Evolutionary conservation across 768 basidiomycete species (phyloP).

Genomic region (Vishniacozyma victoriae): DNA sequence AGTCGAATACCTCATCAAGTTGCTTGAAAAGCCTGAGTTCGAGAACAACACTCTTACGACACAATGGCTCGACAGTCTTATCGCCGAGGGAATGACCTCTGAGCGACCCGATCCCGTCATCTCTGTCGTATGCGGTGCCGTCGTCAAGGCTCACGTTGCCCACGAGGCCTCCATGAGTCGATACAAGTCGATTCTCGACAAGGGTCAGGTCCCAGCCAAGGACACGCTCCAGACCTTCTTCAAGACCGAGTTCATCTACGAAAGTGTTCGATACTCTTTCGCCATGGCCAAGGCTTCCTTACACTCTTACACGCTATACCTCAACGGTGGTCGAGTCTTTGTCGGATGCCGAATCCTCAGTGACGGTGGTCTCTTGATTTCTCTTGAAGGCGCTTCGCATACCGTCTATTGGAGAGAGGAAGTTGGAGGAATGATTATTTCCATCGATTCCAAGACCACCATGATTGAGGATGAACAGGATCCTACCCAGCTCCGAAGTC

Average conservation of each 20-base stretch:
- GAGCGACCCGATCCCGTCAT: constrained; percentile 89
- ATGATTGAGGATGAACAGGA: constrained; percentile 99
- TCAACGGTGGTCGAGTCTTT: constrained; percentile 88
- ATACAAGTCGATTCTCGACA: constrained; percentile 92
- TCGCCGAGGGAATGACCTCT: constrained; percentile 93
- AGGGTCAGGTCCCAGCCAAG: constrained; percentile 92
- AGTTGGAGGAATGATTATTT: constrained; percentile 78
- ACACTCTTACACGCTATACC: constrained; percentile 85
- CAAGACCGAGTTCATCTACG: constrained; percentile 94
- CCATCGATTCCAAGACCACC: constrained; percentile 94
- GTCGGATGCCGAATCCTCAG: constrained; percentile 88
- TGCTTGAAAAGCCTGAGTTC: constrained; percentile 91
- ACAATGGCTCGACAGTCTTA: constrained; percentile 95
- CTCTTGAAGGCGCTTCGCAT: constrained; percentile 89
- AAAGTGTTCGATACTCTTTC: constrained; percentile 89
- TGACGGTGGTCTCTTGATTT: constrained; percentile 86
- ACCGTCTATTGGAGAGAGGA: constrained; percentile 98
- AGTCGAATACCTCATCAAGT: constrained; percentile 97
- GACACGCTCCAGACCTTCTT: constrained; percentile 96
- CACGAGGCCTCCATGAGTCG: constrained; percentile 84
- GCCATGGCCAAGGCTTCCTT: constrained; percentile 86
- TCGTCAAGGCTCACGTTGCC: constrained; percentile 86
- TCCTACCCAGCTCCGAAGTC: constrained; percentile 91
- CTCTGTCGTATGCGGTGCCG: constrained; percentile 92
- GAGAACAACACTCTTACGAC: constrained; percentile 97